Conservation (phyloP, 176 grass and related monocot genomes). For the Triticum timopheevii region DNA sequence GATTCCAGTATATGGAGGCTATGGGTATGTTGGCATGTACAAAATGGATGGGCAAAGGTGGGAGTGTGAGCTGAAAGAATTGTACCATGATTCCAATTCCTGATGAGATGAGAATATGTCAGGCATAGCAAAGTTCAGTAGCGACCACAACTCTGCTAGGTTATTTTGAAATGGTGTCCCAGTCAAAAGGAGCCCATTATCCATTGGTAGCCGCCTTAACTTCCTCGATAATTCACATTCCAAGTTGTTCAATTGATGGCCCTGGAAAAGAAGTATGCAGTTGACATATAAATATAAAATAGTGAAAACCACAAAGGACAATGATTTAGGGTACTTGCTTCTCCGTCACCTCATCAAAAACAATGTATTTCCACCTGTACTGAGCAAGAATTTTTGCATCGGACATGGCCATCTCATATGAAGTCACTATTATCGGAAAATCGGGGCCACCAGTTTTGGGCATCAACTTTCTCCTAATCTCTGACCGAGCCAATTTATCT, state of each 20-base stretch:
- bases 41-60: background rate
- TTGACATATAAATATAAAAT: background rate
- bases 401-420: conserved; percentile 66
- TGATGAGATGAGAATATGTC: conserved; percentile 82
- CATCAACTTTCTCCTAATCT: conserved; percentile 83
- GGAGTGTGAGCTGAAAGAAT: background rate
- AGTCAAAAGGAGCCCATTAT: conserved; percentile 89
- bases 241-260: conserved; percentile 84
- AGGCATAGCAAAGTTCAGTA: conserved; percentile 91
- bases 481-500: conserved; percentile 52
- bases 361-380: conserved; percentile 79
- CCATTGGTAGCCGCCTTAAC: conserved; percentile 66
- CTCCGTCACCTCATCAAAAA: conserved; percentile 79
- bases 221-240: conserved; percentile 64
- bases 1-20: background rate
- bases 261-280: conserved; percentile 46
- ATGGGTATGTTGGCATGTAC: background rate
- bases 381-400: conserved; percentile 71
- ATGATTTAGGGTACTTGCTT: background rate
- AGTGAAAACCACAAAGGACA: background rate
- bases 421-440: conserved; percentile 85
- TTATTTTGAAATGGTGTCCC: conserved; percentile 88
- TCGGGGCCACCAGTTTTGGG: conserved; percentile 48
- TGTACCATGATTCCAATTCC: conserved; percentile 93
- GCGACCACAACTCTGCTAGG: conserved; percentile 83